Conservation (phyloP, 1,139 yeast species). For the Pichia sp. region DNA sequence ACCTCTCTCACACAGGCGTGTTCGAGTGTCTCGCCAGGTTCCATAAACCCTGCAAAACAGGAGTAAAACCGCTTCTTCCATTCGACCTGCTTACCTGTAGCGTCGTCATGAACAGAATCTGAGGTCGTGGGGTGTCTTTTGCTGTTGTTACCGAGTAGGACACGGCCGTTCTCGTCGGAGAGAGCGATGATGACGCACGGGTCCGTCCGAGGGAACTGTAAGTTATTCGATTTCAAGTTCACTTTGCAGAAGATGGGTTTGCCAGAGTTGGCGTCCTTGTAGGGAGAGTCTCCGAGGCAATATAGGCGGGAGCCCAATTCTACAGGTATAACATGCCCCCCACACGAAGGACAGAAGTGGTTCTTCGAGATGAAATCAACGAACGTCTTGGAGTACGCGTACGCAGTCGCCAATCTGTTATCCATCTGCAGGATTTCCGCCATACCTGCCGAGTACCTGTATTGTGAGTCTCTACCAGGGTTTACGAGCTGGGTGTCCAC, state of each 20-base stretch:
- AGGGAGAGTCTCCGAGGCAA: slow-evolving; percentile 44
- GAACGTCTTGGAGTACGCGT: slow-evolving; percentile 79
- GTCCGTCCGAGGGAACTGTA: slow-evolving; percentile 89
- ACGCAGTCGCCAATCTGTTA: slow-evolving; percentile 57
- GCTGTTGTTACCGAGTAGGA: slow-evolving; percentile 66
- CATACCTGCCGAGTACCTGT: slow-evolving; percentile 17
- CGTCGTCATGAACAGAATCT: slow-evolving; percentile 8
- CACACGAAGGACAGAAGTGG: slow-evolving; percentile 87
- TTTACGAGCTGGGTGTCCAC: neutral
- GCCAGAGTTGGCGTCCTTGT: neutral
- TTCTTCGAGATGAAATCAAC: slow-evolving; percentile 80
- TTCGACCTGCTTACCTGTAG: slow-evolving; percentile 32
- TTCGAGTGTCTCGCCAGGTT: slow-evolving; percentile 90
- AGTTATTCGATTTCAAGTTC: slow-evolving; percentile 44
- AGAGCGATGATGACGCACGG: slow-evolving; percentile 81
- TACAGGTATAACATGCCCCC: slow-evolving; percentile 60
- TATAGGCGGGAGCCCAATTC: slow-evolving; percentile 79
- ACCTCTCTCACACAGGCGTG: slow-evolving; percentile 84
- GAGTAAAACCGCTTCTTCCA: slow-evolving; percentile 51
- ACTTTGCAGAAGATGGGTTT: slow-evolving; percentile 45
- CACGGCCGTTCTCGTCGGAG: slow-evolving; percentile 58
- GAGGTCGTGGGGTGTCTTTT: slow-evolving; percentile 30
- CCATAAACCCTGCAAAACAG: slow-evolving; percentile 93
- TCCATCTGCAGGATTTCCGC: slow-evolving; percentile 34
- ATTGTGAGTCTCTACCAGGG: neutral